Conservation (phyloP, 1,284 basidiomycete species). For the Ceratobasidium sp. region DNA sequence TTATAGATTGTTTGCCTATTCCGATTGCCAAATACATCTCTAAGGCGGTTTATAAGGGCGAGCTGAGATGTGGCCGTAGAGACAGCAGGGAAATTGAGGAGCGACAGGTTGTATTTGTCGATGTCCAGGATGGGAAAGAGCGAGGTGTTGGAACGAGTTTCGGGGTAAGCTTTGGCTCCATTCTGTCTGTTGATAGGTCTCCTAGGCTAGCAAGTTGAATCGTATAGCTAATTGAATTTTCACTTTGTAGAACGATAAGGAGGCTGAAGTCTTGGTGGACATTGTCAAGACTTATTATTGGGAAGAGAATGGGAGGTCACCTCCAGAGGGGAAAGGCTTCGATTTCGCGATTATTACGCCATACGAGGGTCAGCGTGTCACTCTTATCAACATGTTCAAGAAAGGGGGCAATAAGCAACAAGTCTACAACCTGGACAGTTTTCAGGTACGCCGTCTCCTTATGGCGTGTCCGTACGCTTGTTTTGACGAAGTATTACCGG, state of each 20-base stretch:
- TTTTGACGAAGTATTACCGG: neutral
- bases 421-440: slow-evolving; percentile 26
- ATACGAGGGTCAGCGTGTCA: slow-evolving; percentile 73
- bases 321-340: neutral
- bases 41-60: slow-evolving; percentile 68
- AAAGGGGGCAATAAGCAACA: slow-evolving; percentile 44
- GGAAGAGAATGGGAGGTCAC: slow-evolving; percentile 59
- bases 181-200: slow-evolving; percentile 49
- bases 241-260: slow-evolving; percentile 64
- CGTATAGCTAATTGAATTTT: too few relatives aligned
- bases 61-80: slow-evolving; percentile 59
- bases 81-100: neutral
- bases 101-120: slow-evolving; percentile 59
- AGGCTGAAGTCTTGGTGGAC: slow-evolving; percentile 58
- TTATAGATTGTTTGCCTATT: slow-evolving; percentile 79
- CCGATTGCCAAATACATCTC: slow-evolving; percentile 82
- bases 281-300: slow-evolving; percentile 32
- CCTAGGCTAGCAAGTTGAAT: neutral
- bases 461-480: too few relatives aligned
- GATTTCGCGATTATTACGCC: slow-evolving; percentile 75
- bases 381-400: slow-evolving; percentile 60
- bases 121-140: slow-evolving; percentile 62
- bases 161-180: slow-evolving; percentile 57
- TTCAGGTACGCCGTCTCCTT: slow-evolving; percentile 11
- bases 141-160: slow-evolving; percentile 62